Percentiles rank a stretch among this genome's conserved stretches.
These are phyloP conservation scores for Cyclotella atomus DNA, from an alignment of 108 stramenopile species.

Conservation along the genomic window DNA sequence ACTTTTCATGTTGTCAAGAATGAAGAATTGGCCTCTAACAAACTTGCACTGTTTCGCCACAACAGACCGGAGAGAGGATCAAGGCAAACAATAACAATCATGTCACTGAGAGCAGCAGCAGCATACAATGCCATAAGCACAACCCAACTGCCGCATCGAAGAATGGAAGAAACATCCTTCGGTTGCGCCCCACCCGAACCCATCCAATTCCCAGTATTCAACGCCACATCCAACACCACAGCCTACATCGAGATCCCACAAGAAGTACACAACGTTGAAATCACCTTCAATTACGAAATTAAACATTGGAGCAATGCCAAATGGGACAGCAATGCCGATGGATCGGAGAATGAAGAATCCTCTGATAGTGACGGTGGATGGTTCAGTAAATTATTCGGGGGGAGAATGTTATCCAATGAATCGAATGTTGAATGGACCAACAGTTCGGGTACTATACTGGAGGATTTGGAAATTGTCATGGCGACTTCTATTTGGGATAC, in stretches of 20 bases:
- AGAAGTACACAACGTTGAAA: conserved; percentile 29
- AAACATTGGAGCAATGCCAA: conserved; percentile 24
- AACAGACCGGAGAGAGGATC: no score
- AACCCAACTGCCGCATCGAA: not conserved
- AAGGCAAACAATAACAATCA: no score
- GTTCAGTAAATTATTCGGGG: conserved; percentile 27
- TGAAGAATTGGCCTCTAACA: no score
- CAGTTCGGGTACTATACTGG: not conserved
- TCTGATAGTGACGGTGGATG: conserved; percentile 23
- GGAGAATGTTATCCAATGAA: conserved; percentile 14
- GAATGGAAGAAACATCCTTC: conserved; percentile 7
- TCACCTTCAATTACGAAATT: conserved; percentile 43
- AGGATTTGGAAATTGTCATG: conserved; percentile 26
- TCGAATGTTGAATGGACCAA: not conserved
- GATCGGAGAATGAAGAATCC: not conserved
- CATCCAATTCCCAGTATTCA: conserved; percentile 21
- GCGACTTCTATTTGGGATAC: conserved; percentile 29
- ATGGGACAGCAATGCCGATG: conserved; percentile 4
- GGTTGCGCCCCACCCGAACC: conserved; percentile 38
- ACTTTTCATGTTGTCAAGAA: no score
- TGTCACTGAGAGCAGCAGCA: no score
- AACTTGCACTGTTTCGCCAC: no score
- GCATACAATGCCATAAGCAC: not conserved
- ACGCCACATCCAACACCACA: conserved; percentile 33
- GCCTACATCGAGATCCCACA: conserved; percentile 20